Evolutionary conservation across 2,329 filamentous ascomycete species (phyloP).

Genomic region (Apiospora malaysiana): DNA sequence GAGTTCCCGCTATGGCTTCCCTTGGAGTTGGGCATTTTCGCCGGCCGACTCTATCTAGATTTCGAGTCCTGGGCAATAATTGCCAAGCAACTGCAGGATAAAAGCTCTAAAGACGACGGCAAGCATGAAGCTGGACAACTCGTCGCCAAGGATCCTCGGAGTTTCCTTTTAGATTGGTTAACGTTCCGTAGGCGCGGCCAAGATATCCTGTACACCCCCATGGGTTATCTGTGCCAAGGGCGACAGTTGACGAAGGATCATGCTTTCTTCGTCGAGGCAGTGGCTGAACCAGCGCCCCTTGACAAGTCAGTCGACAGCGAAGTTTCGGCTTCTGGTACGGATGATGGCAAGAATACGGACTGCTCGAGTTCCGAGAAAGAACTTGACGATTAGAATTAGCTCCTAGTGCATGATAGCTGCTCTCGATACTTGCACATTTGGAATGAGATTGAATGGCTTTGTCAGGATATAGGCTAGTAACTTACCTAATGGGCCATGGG

Average conservation of each 20-base stretch:
- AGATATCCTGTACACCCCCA: slow-evolving; percentile 64
- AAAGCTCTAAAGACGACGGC: neutral
- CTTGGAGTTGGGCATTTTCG: slow-evolving; percentile 65
- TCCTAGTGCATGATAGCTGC: neutral
- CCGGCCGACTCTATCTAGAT: slow-evolving; percentile 65
- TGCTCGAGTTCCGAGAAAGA: neutral
- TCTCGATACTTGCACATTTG: neutral
- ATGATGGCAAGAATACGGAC: neutral
- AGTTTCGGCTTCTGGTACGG: neutral
- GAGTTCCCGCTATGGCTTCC: slow-evolving; percentile 57
- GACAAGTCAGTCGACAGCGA: neutral
- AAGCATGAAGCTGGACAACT: neutral
- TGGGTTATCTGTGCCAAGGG: slow-evolving; percentile 47
- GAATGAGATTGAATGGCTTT: neutral
- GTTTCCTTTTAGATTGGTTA: slow-evolving; percentile 64
- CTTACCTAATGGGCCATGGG: neutral
- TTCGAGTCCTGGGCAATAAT: slow-evolving; percentile 28
- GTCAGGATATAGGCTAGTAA: neutral
- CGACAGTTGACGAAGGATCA: neutral
- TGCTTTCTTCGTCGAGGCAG: neutral
- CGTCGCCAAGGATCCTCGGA: neutral
- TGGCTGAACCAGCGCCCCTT: neutral
- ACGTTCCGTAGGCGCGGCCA: slow-evolving; percentile 58
- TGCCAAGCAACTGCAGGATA: neutral
- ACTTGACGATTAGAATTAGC: neutral